Conservation (phyloP, 768 basidiomycete species). For the Lactifluus subvellereus region DNA sequence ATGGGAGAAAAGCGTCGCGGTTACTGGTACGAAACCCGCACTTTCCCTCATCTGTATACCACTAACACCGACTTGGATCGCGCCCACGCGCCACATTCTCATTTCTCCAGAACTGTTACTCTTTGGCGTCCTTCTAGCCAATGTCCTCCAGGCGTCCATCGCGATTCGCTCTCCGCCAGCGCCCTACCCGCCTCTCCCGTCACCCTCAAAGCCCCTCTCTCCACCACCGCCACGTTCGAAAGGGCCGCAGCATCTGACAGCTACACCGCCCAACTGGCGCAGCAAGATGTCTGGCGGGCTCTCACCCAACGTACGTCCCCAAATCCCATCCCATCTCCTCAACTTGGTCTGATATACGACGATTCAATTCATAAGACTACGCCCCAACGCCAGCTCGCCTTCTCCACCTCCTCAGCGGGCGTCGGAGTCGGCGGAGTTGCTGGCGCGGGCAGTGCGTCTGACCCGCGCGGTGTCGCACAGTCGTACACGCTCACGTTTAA, state of each 20-base stretch:
- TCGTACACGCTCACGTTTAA: constrained; percentile 21
- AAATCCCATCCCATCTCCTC: background rate
- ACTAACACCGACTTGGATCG: background rate
- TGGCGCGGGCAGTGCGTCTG: constrained; percentile 6
- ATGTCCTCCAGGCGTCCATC: constrained; percentile 16
- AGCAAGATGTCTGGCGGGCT: background rate
- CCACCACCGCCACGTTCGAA: constrained; percentile 1
- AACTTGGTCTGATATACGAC: background rate
- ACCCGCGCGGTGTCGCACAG: constrained; percentile 23
- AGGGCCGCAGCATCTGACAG: background rate
- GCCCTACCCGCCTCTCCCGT: constrained; percentile 13
- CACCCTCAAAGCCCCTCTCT: constrained; percentile 12
- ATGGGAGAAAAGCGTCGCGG: constrained; percentile 13
- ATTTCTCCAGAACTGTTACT: constrained; percentile 8
- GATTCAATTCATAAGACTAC: constrained; percentile 13
- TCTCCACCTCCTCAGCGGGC: constrained; percentile 11
- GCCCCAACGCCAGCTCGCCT: constrained; percentile 24
- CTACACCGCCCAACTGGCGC: constrained; percentile 15
- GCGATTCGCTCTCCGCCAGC: constrained; percentile 20
- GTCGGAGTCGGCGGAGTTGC: background rate
- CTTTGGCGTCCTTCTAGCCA: constrained; percentile 14
- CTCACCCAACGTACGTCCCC: constrained; percentile 19
- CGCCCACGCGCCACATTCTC: background rate
- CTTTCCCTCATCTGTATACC: background rate
- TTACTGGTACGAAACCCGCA: constrained; percentile 11